Conservation (phyloP, 331 rosid species). For the Malus hybrid region DNA sequence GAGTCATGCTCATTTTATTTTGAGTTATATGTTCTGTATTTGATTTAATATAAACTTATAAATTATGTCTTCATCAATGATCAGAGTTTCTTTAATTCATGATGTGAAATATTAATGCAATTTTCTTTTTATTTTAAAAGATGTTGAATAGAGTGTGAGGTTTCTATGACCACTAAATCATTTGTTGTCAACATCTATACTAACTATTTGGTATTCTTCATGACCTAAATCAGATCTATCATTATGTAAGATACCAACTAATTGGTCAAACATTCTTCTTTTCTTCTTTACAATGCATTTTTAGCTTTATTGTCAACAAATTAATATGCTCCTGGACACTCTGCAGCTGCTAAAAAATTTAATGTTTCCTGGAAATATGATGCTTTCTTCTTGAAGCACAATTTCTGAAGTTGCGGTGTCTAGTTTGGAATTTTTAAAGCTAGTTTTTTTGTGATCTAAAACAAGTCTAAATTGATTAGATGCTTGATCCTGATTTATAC, state of each 20-base stretch:
- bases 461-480: background rate
- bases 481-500: background rate
- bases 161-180: background rate
- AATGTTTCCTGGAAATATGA: background rate
- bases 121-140: background rate
- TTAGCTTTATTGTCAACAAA: background rate
- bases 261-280: background rate
- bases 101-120: background rate
- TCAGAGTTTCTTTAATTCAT: background rate
- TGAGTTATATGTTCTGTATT: background rate
- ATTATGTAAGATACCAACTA: background rate
- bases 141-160: background rate
- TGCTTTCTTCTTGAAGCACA: background rate
- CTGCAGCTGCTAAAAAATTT: background rate
- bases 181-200: background rate
- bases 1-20: conserved; percentile 4
- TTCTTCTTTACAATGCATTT: background rate
- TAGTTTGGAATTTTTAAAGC: background rate
- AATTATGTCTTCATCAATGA: background rate
- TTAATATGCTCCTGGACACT: background rate
- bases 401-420: background rate
- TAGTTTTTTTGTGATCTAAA: background rate
- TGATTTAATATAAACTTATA: background rate
- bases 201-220: background rate
- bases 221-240: background rate